Percentiles rank a stretch among this genome's conserved stretches.
phyloP scores from a whole-genome alignment of 768 basidiomycete genomes.

The Trametes coccinea region DNA sequence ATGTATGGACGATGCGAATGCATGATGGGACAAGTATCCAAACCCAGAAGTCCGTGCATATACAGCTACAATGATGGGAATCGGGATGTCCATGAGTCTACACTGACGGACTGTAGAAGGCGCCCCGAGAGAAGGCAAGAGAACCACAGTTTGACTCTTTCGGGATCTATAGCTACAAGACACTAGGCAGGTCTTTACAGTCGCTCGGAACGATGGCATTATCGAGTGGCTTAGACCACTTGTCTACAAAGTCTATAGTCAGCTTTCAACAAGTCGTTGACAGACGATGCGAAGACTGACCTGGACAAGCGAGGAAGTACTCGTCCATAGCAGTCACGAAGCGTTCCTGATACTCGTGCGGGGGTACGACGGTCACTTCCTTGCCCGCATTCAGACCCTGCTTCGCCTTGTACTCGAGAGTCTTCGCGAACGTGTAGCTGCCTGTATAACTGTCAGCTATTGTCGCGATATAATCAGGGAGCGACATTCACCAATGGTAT shows the following conservation, averaged over 20 bases:
- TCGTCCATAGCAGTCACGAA: constrained; percentile 71
- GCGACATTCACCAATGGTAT: constrained; percentile 62
- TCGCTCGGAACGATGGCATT: constrained; percentile 32
- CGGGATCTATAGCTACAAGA: too few relatives aligned
- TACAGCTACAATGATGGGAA: neutral
- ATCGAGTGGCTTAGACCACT: constrained; percentile 40
- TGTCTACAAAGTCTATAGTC: constrained; percentile 35
- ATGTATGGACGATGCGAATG: too few relatives aligned
- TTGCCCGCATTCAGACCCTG: constrained; percentile 69
- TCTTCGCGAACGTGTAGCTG: constrained; percentile 85
- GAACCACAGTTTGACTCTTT: too few relatives aligned
- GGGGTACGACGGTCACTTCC: constrained; percentile 79
- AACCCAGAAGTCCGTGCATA: neutral
- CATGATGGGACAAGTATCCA: too few relatives aligned
- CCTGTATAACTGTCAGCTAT: constrained; percentile 35
- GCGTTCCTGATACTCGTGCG: constrained; percentile 75
- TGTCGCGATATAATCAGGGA: too few relatives aligned
- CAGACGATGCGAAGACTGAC: constrained; percentile 37
- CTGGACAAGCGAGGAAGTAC: constrained; percentile 79
- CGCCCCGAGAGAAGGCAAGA: neutral
- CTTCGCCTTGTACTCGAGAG: constrained; percentile 84
- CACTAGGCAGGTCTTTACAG: constrained; percentile 33
- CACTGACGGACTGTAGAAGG: neutral
- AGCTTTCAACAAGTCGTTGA: too few relatives aligned
- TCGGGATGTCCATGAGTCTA: neutral